These are phyloP conservation scores for Ustilago loliicola DNA, from an alignment of 1,284 basidiomycete species.

Conservation along the genomic window DNA sequence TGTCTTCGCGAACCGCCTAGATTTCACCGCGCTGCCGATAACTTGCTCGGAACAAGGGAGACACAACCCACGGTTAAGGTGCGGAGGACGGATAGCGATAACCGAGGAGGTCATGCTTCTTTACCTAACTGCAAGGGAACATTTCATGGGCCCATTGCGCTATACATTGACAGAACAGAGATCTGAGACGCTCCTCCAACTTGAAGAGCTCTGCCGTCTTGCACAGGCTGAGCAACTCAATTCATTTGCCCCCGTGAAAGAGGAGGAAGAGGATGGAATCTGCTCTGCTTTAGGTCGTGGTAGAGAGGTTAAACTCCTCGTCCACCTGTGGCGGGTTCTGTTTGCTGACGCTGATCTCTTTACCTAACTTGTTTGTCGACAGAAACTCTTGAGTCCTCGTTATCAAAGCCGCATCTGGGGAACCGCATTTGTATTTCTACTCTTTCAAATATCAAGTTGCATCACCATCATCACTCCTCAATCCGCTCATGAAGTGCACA, in stretches of 20 bases:
- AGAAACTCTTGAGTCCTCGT: no score
- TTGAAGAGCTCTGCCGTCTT: not conserved
- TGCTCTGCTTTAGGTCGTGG: not conserved
- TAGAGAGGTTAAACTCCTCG: slow-evolving; percentile 7
- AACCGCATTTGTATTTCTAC: slow-evolving; percentile 17
- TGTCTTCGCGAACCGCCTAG: slow-evolving; percentile 26
- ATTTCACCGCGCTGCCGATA: not conserved
- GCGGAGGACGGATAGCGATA: slow-evolving; percentile 7
- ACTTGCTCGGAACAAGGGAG: slow-evolving; percentile 9
- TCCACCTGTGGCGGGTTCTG: not conserved
- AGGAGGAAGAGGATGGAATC: not conserved
- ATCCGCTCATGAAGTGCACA: no score
- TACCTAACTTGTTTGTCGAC: not conserved
- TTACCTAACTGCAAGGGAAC: slow-evolving; percentile 28
- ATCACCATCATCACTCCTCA: not conserved
- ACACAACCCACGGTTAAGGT: not conserved
- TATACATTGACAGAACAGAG: slow-evolving; percentile 42
- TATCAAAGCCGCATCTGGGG: not conserved
- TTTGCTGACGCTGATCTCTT: not conserved
- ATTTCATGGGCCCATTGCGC: slow-evolving; percentile 43
- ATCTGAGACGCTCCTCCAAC: slow-evolving; percentile 41
- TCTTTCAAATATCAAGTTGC: not conserved
- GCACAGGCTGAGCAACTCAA: not conserved
- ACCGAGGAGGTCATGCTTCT: slow-evolving; percentile 27
- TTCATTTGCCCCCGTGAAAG: not conserved